Percentiles rank a stretch among this genome's conserved stretches.
Evolutionary conservation across 2,329 filamentous ascomycete species (phyloP).

Genomic region (Grosmannia clavigera): DNA sequence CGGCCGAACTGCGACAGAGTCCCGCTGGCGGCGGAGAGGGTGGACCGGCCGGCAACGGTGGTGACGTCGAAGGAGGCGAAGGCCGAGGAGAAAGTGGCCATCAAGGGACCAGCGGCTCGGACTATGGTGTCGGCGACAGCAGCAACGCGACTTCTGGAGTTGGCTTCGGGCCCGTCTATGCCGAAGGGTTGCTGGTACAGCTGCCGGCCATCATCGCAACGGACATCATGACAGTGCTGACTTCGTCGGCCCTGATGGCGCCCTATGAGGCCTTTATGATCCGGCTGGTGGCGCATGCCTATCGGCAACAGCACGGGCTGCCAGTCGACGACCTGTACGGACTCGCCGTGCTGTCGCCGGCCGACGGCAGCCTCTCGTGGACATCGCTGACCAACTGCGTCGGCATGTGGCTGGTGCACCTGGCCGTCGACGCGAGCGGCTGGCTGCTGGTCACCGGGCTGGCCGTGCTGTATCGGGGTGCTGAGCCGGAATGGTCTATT

Average conservation of each 20-base stretch:
- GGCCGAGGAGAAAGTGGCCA: background rate
- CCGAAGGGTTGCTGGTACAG: constrained; percentile 34
- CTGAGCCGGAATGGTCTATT: constrained; percentile 7
- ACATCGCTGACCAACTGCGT: constrained; percentile 32
- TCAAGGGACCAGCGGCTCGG: background rate
- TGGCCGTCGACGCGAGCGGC: constrained; percentile 30
- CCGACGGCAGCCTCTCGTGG: constrained; percentile 20
- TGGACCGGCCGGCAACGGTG: constrained; percentile 1
- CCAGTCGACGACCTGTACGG: constrained; percentile 26
- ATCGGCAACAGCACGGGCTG: constrained; percentile 25
- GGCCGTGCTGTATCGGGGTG: constrained; percentile 12
- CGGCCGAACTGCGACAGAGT: constrained; percentile 44
- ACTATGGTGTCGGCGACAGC: background rate
- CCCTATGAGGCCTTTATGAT: constrained; percentile 35
- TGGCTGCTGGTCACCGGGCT: constrained; percentile 30
- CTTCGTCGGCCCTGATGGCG: constrained; percentile 28
- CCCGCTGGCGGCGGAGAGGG: background rate
- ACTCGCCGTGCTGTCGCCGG: constrained; percentile 19
- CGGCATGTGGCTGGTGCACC: constrained; percentile 30
- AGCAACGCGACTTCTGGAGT: background rate
- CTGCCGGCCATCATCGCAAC: constrained; percentile 36
- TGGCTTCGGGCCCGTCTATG: constrained; percentile 11
- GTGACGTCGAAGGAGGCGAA: background rate
- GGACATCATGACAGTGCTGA: constrained; percentile 32
- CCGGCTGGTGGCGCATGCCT: constrained; percentile 30